These are phyloP conservation scores for Niveomyces coronatus DNA, from an alignment of 2,329 filamentous ascomycete species.

Conservation along the genomic window DNA sequence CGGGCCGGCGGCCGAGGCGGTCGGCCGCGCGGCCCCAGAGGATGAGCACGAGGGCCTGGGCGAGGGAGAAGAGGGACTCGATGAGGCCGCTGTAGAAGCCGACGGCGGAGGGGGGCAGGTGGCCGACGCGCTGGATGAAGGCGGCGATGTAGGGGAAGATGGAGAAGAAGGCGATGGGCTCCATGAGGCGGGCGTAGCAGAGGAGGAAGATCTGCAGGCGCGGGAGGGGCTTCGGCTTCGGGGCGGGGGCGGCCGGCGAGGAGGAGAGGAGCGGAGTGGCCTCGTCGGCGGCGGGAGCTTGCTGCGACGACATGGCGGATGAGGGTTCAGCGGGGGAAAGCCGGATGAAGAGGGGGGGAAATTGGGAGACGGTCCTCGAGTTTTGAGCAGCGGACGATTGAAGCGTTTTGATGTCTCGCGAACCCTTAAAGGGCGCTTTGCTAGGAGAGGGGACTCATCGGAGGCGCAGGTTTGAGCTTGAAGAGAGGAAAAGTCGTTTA, in stretches of 20 bases:
- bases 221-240: slow-evolving; percentile 41
- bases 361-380: too few species aligned
- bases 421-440: too few species aligned
- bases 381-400: too few species aligned
- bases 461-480: too few species aligned
- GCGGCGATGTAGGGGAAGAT: slow-evolving; percentile 73
- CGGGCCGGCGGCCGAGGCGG: slow-evolving; percentile 59
- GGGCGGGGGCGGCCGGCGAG: background rate
- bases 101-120: slow-evolving; percentile 52
- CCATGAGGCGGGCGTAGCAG: slow-evolving; percentile 62
- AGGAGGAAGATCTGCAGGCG: slow-evolving; percentile 58
- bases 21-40: slow-evolving; percentile 57
- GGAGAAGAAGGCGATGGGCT: slow-evolving; percentile 73
- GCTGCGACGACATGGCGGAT: too few species aligned
- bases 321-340: too few species aligned
- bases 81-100: slow-evolving; percentile 75
- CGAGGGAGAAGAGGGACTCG: slow-evolving; percentile 61
- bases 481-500: too few species aligned
- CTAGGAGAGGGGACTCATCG: too few species aligned
- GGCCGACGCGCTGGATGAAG: slow-evolving; percentile 61
- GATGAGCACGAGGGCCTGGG: slow-evolving; percentile 70
- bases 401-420: too few species aligned
- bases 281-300: background rate
- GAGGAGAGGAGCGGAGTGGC: slow-evolving; percentile 5
- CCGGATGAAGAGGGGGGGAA: too few species aligned